Base-by-base conservation (phyloP, 2,329 filamentous ascomycete genomes). In the Capronia americana region DNA sequence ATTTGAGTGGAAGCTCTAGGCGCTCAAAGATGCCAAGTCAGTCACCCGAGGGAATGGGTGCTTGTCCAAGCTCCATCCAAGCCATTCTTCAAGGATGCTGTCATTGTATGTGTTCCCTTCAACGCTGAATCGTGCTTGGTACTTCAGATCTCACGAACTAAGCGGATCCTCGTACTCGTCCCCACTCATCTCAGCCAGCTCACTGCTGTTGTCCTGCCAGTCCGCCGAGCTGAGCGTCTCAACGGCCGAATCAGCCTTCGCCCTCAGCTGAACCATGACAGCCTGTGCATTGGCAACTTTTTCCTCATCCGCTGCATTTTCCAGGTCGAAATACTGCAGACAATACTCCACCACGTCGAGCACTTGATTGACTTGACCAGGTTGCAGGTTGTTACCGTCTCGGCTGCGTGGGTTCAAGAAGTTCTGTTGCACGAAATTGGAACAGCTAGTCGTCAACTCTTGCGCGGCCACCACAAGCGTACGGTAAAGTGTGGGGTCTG, bases 201-300 rank as follows among this genome's bases (percentile, higher is more conserved):
- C 69, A 55, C 69, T 71, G 51, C 67, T 69, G 50, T 67, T 67
- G 23, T 70, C 69, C 32, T 69, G 67, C 67, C 67, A 71, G 10
- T 71, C 67, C n/a, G 65, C 63, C 20, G 65, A 59, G 26, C 69
- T 71, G 59, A 71, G n/a, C n/a, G 67, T 65, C 50, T 71, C 69
- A 23, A 68, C 57, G 3, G 63, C 61, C 11, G 57, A 55, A 26
- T 71, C 69, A 14, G 66, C 67, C 44, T 71, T 71, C 38, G 59
- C 32, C 46, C 57, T 65, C 41, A 71, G 46, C 14, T 57, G 56
- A 11, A 50, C 26, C 58, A 71, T 64, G 6, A 53, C 62, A 24
- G 44, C 57, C 32, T 63, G 61, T n/a, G 68, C 64, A 4, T 66
- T 62, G 12, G 24, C 38, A 24, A 67, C 41, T 30, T 66, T 67